Evolutionary conservation across 345 rosid species (phyloP).

Genomic region (Gynandropsis gynandra): DNA sequence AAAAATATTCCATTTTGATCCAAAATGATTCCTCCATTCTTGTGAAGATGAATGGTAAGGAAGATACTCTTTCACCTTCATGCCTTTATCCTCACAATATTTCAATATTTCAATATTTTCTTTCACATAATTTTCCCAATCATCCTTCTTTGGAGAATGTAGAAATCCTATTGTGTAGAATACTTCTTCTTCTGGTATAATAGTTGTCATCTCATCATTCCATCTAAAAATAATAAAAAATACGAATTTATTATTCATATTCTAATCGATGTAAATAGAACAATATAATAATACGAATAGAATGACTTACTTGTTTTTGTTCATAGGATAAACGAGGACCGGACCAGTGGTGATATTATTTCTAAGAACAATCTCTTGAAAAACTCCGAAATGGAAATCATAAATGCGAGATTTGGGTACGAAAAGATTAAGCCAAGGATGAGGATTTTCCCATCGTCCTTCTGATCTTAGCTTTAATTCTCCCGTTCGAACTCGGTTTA

Average conservation of each 20-base stretch:
- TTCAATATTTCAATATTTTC: slow-evolving; percentile 51
- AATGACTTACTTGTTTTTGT: slow-evolving; percentile 49
- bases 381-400: slow-evolving; percentile 56
- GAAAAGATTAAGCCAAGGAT: slow-evolving; percentile 92
- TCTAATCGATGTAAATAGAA: neutral
- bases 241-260: neutral
- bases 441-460: slow-evolving; percentile 89
- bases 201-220: slow-evolving; percentile 66
- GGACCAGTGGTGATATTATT: slow-evolving; percentile 58
- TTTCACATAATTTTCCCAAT: slow-evolving; percentile 44
- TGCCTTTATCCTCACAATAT: slow-evolving; percentile 48
- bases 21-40: slow-evolving; percentile 71
- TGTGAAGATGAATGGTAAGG: slow-evolving; percentile 39
- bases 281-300: neutral
- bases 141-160: slow-evolving; percentile 50
- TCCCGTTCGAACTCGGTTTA: slow-evolving; percentile 64
- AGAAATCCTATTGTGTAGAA: slow-evolving; percentile 83
- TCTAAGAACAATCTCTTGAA: slow-evolving; percentile 54
- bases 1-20: slow-evolving; percentile 61
- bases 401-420: slow-evolving; percentile 67
- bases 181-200: slow-evolving; percentile 66
- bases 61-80: slow-evolving; percentile 57
- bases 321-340: slow-evolving; percentile 80
- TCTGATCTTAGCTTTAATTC: slow-evolving; percentile 50
- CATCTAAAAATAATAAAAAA: slow-evolving; percentile 38